These are phyloP conservation scores for Puccinia sorghi DNA, from an alignment of 1,284 basidiomycete genomes.

Conservation along the genomic window DNA sequence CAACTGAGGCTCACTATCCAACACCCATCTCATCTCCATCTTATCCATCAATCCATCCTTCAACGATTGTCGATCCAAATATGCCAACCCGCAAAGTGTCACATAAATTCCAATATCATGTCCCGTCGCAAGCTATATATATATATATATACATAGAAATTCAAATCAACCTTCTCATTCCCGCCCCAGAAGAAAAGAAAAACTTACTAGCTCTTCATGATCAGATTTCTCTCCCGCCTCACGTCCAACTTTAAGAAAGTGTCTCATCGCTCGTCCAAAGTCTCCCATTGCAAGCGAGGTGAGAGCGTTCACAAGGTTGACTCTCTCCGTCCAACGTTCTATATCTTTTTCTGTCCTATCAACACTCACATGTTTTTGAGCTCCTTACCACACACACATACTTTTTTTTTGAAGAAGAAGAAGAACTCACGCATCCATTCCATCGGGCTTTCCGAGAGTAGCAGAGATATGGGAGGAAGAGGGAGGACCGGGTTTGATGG, in stretches of 20 bases:
- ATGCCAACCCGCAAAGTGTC: constrained; percentile 75
- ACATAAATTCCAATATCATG: constrained; percentile 81
- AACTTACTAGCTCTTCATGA: constrained; percentile 20
- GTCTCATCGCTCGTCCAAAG: constrained; percentile 73
- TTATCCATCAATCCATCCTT: constrained; percentile 70
- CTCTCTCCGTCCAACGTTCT: constrained; percentile 59
- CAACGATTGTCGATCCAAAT: constrained; percentile 69
- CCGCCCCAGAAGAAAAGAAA: no score
- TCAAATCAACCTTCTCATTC: no score
- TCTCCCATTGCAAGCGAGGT: constrained; percentile 69
- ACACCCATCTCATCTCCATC: constrained; percentile 69
- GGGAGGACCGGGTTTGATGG: constrained; percentile 48
- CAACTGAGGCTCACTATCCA: constrained; percentile 80
- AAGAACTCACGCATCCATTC: no score
- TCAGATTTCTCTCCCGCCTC: constrained; percentile 9
- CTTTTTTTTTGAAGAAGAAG: no score
- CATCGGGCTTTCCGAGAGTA: no score
- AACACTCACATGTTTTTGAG: no score
- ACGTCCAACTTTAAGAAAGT: constrained; percentile 64
- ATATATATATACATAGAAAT: neutral
- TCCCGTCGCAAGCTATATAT: constrained; percentile 67
- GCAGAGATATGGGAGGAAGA: constrained; percentile 24
- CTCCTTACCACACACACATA: neutral
- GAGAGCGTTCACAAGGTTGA: constrained; percentile 74
- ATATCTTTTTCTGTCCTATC: constrained; percentile 51